Evolutionary conservation across 1,284 basidiomycete species (phyloP).

Genomic region (Veloboletus limbatus): DNA sequence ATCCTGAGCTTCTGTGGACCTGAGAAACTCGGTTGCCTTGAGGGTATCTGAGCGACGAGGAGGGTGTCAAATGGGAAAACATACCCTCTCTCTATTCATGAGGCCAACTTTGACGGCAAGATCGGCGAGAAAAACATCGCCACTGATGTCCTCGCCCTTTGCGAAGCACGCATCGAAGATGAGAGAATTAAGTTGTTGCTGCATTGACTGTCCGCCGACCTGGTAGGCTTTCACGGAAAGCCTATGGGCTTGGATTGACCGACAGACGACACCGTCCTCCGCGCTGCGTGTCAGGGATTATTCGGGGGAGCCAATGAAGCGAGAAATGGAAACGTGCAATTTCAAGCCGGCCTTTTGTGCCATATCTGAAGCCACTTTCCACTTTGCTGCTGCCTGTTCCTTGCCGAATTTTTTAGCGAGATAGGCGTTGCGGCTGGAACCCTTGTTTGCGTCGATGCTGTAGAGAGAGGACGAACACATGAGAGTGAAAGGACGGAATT

Average conservation of each 20-base stretch:
- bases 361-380: conserved; percentile 47
- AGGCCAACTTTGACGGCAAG: conserved; percentile 57
- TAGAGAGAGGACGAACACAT: conserved; percentile 47
- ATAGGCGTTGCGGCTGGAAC: conserved; percentile 36
- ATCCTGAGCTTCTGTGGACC: conserved; percentile 62
- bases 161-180: conserved; percentile 70
- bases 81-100: conserved; percentile 62
- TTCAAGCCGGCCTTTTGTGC: conserved; percentile 61
- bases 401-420: conserved; percentile 54
- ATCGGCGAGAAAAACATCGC: conserved; percentile 56
- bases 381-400: conserved; percentile 51
- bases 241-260: conserved; percentile 70
- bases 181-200: conserved; percentile 53
- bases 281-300: conserved; percentile 35
- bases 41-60: neutral
- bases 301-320: neutral
- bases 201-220: conserved; percentile 61
- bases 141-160: conserved; percentile 62
- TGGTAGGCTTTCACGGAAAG: conserved; percentile 69
- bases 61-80: conserved; percentile 11
- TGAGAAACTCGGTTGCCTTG: conserved; percentile 60
- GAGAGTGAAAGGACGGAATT: conserved; percentile 71
- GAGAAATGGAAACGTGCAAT: conserved; percentile 52
- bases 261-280: conserved; percentile 59
- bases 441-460: conserved; percentile 44